Evolutionary conservation across 208 protist species (phyloP).

Genomic region (Trypanosoma mega): DNA sequence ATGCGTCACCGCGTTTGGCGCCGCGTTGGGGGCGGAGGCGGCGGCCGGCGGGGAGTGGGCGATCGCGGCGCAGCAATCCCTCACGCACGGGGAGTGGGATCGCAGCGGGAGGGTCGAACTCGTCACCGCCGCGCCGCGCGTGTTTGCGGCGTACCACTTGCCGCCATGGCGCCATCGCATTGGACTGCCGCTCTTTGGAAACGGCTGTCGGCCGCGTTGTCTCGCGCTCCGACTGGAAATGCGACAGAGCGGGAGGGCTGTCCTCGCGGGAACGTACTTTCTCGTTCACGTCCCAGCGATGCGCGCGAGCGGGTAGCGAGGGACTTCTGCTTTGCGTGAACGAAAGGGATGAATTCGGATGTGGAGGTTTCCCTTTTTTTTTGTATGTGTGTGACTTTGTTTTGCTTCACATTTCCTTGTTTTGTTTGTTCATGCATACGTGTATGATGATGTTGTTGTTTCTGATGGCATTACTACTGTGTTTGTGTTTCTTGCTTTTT

Average conservation of each 20-base stretch:
- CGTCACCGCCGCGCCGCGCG: conserved; percentile 50
- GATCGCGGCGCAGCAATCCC: conserved; percentile 51
- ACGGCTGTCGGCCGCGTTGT: conserved; percentile 27
- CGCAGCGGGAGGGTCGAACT: conserved; percentile 48
- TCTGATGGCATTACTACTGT: too few species aligned
- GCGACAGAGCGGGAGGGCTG: conserved; percentile 49
- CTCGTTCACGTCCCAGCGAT: conserved; percentile 9
- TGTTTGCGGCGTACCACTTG: conserved; percentile 50
- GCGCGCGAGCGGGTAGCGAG: too few species aligned
- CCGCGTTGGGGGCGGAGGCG: conserved; percentile 20
- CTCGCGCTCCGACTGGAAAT: conserved; percentile 64
- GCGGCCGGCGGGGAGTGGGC: conserved; percentile 29
- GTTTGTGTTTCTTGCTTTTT: too few species aligned
- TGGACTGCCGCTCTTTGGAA: conserved; percentile 48
- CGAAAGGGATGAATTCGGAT: not conserved
- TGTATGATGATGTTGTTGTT: too few species aligned
- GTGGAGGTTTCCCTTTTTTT: not conserved
- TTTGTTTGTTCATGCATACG: not conserved
- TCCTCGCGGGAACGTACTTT: conserved; percentile 56
- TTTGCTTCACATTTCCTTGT: not conserved
- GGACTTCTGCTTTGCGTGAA: too few species aligned
- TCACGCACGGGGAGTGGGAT: conserved; percentile 45
- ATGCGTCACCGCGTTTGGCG: conserved; percentile 46
- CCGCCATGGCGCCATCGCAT: conserved; percentile 71
- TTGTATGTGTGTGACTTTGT: not conserved